Base-by-base conservation (phyloP, 176 grass and related monocot species). In the Zoysia pacifica region DNA sequence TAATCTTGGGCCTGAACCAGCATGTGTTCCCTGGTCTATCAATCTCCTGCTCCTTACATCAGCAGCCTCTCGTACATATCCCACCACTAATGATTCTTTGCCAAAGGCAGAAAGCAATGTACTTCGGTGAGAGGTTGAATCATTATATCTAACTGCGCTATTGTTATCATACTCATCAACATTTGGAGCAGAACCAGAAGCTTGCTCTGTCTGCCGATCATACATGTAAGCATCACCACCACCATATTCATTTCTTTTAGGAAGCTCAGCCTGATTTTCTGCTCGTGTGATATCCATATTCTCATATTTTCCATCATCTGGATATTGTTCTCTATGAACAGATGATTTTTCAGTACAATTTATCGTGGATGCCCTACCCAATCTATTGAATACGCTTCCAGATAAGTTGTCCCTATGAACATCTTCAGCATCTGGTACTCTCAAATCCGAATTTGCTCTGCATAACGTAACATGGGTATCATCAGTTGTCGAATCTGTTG, bases 311-410 rank as follows among this genome's bases (percentile, higher is more conserved):
- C 51, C 48, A 46, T 28, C 11, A 59, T 82, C 78, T 28, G 52
- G 9, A 65, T 76, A 74, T 69, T 66, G 50, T 77, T 53, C 86
- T 83, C 76, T 84, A 39, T n/a, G 70, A 79, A 51, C 5, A 45
- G 44, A 59, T 75, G 87, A 48, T 69, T 74, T 70, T 61, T 43
- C 56, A 75, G 78, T 48, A 76, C 11, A 43, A 79, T 69, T 58
- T 53, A 77, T 59, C 65, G 72, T 65, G 49, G 18, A 15, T 68
- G 43, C 83, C n/a, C 61, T 70, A 8, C 96, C 88, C 78, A 98
- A 89, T 85, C 95, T 86, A 48, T 89, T 81, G 69, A 98, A 98
- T 68, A 98, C 95, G 64, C 88, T 91, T 79, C 73, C 50, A 2
- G 83, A 66, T 71, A 65, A 47, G 54, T 65, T 88, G 73, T 75